These are phyloP conservation scores for Aquilaria malaccensis DNA, from an alignment of 345 rosid genomes.

Conservation along the genomic window DNA sequence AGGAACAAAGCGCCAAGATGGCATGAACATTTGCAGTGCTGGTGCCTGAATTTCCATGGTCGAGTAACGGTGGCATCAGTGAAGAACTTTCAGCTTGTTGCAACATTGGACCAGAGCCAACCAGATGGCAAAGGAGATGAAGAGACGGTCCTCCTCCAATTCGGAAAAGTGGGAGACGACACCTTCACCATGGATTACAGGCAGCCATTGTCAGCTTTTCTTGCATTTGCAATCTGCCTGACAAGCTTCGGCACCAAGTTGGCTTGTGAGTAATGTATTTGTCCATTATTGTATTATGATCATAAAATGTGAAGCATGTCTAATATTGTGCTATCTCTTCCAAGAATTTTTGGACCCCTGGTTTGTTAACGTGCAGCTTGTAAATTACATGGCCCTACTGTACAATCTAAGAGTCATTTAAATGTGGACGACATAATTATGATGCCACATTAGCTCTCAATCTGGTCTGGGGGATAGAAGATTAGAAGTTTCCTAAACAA, in stretches of 20 bases:
- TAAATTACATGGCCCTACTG: constrained; percentile 30
- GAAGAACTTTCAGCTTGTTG: constrained; percentile 86
- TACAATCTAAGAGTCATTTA: not conserved
- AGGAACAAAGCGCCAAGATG: constrained; percentile 92
- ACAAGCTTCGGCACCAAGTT: constrained; percentile 94
- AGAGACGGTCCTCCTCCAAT: constrained; percentile 79
- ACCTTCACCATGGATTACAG: constrained; percentile 89
- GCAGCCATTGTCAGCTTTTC: constrained; percentile 89
- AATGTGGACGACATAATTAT: too few species aligned
- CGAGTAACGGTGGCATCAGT: constrained; percentile 92
- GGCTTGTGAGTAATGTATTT: constrained; percentile 65
- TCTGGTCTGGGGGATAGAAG: too few species aligned
- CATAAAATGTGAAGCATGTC: constrained; percentile 14
- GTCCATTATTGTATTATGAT: constrained; percentile 2
- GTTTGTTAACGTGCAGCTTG: constrained; percentile 18
- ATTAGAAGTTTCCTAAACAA: too few species aligned
- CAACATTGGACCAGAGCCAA: constrained; percentile 68
- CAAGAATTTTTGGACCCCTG: constrained; percentile 11
- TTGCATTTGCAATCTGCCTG: constrained; percentile 91
- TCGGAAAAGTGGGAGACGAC: constrained; percentile 86
- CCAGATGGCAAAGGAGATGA: constrained; percentile 89
- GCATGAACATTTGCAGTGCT: constrained; percentile 95
- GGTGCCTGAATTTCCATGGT: constrained; percentile 96
- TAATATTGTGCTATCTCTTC: constrained; percentile 10
- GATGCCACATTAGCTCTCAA: too few species aligned